Evolutionary conservation across 305 asterid species (phyloP).

Genomic region (Stenogyne calaminthoides): DNA sequence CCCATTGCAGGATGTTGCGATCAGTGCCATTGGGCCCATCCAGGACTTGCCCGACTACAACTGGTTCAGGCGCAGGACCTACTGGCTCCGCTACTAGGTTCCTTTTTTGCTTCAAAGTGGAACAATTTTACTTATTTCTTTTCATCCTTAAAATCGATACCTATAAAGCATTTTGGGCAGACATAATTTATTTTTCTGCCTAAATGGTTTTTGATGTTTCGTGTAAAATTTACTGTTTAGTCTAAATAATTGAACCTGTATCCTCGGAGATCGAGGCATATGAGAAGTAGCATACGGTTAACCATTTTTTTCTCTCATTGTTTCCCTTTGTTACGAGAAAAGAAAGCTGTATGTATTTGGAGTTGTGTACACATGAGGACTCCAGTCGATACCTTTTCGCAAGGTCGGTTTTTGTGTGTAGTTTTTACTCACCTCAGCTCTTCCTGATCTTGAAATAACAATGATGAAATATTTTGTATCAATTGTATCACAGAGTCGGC

Average conservation of each 20-base stretch:
- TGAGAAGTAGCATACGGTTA: slow-evolving; percentile 4
- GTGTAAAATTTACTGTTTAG: slow-evolving; percentile 34
- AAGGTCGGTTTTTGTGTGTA: not conserved
- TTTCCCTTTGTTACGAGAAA: slow-evolving; percentile 10
- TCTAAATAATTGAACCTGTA: slow-evolving; percentile 41
- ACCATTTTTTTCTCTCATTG: not conserved
- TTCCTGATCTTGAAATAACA: not conserved
- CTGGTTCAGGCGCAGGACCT: slow-evolving; percentile 99
- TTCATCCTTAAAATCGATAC: slow-evolving; percentile 7
- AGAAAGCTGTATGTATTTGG: slow-evolving; percentile 13
- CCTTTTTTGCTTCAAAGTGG: slow-evolving; percentile 24
- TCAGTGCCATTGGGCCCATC: slow-evolving; percentile 79
- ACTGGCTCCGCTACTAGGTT: slow-evolving; percentile 84
- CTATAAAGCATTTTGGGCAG: slow-evolving; percentile 18
- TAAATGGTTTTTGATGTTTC: slow-evolving; percentile 22
- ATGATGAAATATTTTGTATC: not conserved
- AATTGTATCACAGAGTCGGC: not conserved
- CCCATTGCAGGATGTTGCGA: slow-evolving; percentile 73
- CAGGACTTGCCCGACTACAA: slow-evolving; percentile 91
- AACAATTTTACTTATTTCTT: slow-evolving; percentile 4
- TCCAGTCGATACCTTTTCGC: not conserved
- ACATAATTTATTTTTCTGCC: slow-evolving; percentile 11
- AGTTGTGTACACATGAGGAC: not conserved
- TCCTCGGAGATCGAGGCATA: slow-evolving; percentile 12
- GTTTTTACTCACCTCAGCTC: not conserved